Percentiles rank a stretch among this genome's conserved stretches.
phyloP scores from a whole-genome alignment of 345 rosid genomes.

The Hevea brasiliensis region DNA sequence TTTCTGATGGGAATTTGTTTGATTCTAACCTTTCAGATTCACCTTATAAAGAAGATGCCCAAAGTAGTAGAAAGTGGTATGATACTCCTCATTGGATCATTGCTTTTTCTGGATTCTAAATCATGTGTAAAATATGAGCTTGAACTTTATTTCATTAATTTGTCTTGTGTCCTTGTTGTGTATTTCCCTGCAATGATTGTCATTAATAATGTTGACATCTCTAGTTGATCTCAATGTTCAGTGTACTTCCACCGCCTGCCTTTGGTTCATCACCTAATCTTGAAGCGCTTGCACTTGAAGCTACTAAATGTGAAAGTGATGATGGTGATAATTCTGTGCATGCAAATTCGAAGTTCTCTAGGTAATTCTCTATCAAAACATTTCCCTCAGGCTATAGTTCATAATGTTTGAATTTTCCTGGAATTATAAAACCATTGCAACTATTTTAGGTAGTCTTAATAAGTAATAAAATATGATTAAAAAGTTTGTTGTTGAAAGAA shows the following conservation, averaged over 20 bases:
- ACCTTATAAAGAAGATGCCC: constrained; percentile 26
- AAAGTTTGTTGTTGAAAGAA: not conserved
- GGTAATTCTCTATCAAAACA: constrained; percentile 42
- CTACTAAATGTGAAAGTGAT: constrained; percentile 40
- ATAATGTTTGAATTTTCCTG: not conserved
- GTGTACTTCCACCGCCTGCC: constrained; percentile 96
- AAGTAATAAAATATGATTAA: not conserved
- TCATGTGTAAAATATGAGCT: not conserved
- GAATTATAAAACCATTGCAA: too few species aligned
- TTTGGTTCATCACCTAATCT: constrained; percentile 97
- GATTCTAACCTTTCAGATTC: constrained; percentile 39
- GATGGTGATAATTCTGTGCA: constrained; percentile 76
- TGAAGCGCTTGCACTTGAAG: constrained; percentile 81
- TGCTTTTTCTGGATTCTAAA: not conserved
- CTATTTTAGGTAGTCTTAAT: not conserved
- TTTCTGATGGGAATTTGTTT: constrained; percentile 44
- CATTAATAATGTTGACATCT: constrained; percentile 21
- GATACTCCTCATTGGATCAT: constrained; percentile 4
- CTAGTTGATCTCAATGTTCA: constrained; percentile 43
- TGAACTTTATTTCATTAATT: not conserved
- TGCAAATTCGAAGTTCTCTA: constrained; percentile 62
- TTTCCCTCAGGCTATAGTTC: not conserved
- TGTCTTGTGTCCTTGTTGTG: constrained; percentile 1
- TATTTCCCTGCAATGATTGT: not conserved
- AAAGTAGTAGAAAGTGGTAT: constrained; percentile 54